phyloP scores from a whole-genome alignment of 2,329 filamentous ascomycete genomes.

The Aspergillus pseudoterreus region DNA sequence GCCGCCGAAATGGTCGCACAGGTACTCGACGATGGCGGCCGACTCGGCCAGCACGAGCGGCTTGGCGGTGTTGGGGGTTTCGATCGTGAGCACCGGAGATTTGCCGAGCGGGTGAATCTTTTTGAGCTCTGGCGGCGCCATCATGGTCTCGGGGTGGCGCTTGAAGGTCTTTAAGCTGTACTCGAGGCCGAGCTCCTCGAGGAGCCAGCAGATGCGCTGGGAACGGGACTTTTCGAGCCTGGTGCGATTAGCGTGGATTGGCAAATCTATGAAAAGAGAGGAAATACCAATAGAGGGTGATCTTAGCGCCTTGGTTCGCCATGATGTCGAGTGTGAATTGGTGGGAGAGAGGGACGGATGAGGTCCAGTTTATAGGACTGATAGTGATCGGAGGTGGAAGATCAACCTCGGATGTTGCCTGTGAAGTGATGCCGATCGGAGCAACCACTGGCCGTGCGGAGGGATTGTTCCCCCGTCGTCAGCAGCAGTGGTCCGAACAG shows the following conservation, averaged over 20 bases:
- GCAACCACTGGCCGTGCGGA: no score
- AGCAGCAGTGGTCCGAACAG: no score
- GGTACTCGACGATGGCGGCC: constrained; percentile 75
- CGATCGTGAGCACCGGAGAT: constrained; percentile 71
- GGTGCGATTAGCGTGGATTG: constrained; percentile 1
- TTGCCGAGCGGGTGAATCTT: constrained; percentile 83
- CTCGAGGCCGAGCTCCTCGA: constrained; percentile 74
- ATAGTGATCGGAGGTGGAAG: no score
- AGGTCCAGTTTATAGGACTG: not conserved
- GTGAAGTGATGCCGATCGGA: no score
- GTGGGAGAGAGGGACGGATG: not conserved
- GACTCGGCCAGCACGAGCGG: constrained; percentile 74
- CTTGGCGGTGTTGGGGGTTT: constrained; percentile 41
- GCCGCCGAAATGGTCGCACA: constrained; percentile 63
- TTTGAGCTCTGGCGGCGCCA: constrained; percentile 74
- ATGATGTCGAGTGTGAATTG: constrained; percentile 4
- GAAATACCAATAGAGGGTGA: constrained; percentile 62
- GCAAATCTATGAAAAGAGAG: no score
- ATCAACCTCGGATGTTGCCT: no score
- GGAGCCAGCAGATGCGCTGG: constrained; percentile 79
- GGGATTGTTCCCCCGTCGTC: no score
- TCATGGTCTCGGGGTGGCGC: constrained; percentile 53
- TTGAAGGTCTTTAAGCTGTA: constrained; percentile 81
- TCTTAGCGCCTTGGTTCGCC: constrained; percentile 42
- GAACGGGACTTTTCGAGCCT: constrained; percentile 83